Evolutionary conservation across 495 filamentous ascomycete species (phyloP).

Genomic region (Paragyromitra xinjiangensis): DNA sequence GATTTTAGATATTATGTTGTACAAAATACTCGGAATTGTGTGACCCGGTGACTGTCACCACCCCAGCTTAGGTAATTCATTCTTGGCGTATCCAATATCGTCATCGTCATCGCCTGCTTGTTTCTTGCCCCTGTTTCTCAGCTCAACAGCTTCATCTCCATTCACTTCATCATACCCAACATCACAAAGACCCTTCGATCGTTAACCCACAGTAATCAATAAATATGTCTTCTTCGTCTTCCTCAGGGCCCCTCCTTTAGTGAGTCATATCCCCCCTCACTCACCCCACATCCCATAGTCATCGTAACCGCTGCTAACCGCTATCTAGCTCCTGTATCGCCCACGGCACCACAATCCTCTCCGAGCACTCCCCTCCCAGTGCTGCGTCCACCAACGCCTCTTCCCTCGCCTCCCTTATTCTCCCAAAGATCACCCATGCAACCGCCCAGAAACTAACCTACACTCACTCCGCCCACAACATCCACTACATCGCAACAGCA

Average conservation of each 20-base stretch:
- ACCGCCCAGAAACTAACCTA: conserved; percentile 89
- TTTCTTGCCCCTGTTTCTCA: conserved; percentile 23
- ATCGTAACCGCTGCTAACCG: conserved; percentile 40
- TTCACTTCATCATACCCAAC: conserved; percentile 17
- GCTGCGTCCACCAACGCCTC: conserved; percentile 79
- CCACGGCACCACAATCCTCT: conserved; percentile 86
- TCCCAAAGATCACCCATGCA: conserved; percentile 89
- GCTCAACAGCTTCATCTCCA: conserved; percentile 22
- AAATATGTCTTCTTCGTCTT: conserved; percentile 79
- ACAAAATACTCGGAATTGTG: background rate
- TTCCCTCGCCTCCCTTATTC: conserved; percentile 87
- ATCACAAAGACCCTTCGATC: conserved; percentile 11
- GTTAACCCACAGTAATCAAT: conserved; percentile 23
- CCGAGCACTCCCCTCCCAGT: conserved; percentile 81
- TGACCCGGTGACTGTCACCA: background rate
- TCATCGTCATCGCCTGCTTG: conserved; percentile 23
- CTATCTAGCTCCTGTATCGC: conserved; percentile 82
- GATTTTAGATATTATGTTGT: background rate
- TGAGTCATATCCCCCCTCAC: conserved; percentile 60
- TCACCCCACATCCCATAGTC: conserved; percentile 28
- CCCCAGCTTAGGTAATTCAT: conserved; percentile 10
- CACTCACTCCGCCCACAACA: conserved; percentile 86
- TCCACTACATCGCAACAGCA: conserved; percentile 93
- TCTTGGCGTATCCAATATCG: conserved; percentile 1
- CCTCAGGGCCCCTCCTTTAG: conserved; percentile 81